Conservation (phyloP, 352 stramenopile species). For the Phytophthora macrochlamydospora region DNA sequence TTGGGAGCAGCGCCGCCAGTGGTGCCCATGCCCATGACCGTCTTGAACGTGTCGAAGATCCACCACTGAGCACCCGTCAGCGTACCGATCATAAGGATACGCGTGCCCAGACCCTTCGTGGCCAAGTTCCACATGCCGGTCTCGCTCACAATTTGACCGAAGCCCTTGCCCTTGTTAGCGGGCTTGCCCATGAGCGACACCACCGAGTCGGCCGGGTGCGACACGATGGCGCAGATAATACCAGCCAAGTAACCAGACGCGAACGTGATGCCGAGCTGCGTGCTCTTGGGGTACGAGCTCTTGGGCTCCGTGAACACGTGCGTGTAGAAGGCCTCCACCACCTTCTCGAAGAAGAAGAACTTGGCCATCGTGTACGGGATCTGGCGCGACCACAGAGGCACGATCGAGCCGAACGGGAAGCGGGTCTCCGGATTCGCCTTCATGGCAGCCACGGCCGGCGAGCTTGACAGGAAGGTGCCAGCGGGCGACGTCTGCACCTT, state of each 20-base stretch:
- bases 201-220: constrained; percentile 97
- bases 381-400: constrained; percentile 86
- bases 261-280: constrained; percentile 95
- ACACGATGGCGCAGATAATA: constrained; percentile 98
- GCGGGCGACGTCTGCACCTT: constrained; percentile 87
- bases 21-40: constrained; percentile 86
- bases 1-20: constrained; percentile 59
- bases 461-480: constrained; percentile 85
- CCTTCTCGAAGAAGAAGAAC: constrained; percentile 96
- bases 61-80: constrained; percentile 94
- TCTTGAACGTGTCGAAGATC: constrained; percentile 95
- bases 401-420: constrained; percentile 89
- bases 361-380: constrained; percentile 99
- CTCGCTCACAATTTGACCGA: constrained; percentile 77
- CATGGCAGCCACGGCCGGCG: constrained; percentile 78
- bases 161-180: constrained; percentile 83
- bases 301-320: constrained; percentile 87
- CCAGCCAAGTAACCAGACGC: constrained; percentile 96
- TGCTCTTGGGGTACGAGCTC: constrained; percentile 85
- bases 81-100: constrained; percentile 94
- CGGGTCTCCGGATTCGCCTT: constrained; percentile 75
- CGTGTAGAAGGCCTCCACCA: constrained; percentile 82
- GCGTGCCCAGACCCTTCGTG: constrained; percentile 87
- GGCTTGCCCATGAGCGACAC: constrained; percentile 95
- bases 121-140: constrained; percentile 64